These are phyloP conservation scores for Geotrichum restrictum DNA, from an alignment of 1,139 yeast genomes.

Conservation along the genomic window DNA sequence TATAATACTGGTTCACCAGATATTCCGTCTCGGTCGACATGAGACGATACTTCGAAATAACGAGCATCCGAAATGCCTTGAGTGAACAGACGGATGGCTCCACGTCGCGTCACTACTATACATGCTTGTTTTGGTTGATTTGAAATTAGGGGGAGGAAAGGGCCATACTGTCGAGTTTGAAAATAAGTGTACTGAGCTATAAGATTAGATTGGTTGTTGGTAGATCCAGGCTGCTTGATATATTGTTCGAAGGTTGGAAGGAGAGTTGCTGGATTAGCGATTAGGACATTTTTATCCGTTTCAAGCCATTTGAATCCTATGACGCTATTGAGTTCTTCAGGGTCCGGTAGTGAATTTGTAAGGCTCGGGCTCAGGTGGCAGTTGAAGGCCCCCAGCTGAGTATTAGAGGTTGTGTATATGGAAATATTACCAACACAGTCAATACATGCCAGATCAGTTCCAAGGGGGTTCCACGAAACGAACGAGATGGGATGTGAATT, in stretches of 20 bases:
- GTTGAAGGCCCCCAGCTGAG: conserved; percentile 28
- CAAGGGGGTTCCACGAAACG: conserved; percentile 44
- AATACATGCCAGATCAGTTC: conserved; percentile 44
- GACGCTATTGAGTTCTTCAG: conserved; percentile 36
- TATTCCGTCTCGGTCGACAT: conserved; percentile 25
- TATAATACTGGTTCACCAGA: conserved; percentile 25
- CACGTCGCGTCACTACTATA: conserved; percentile 60
- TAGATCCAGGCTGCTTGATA: conserved; percentile 2
- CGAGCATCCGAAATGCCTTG: conserved; percentile 32
- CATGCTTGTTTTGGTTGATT: conserved; percentile 64
- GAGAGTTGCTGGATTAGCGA: conserved; percentile 31
- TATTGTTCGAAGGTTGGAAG: conserved; percentile 16
- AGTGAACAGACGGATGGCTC: conserved; percentile 46
- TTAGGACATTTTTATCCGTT: conserved; percentile 53
- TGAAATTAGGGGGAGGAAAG: conserved; percentile 56
- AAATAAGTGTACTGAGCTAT: conserved; percentile 37
- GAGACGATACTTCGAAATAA: conserved; percentile 33
- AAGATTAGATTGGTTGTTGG: conserved; percentile 13
- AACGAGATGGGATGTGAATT: conserved; percentile 33
- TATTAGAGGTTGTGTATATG: conserved; percentile 32
- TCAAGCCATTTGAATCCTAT: conserved; percentile 67
- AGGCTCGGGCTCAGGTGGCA: conserved; percentile 28
- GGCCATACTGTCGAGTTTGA: conserved; percentile 60
- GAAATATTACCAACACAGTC: conserved; percentile 42
- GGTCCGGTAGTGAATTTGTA: conserved; percentile 23